Percentiles rank a stretch among this genome's conserved stretches.
phyloP scores from a whole-genome alignment of 2,329 filamentous ascomycete species.

The Colletotrichum orchidophilum region DNA sequence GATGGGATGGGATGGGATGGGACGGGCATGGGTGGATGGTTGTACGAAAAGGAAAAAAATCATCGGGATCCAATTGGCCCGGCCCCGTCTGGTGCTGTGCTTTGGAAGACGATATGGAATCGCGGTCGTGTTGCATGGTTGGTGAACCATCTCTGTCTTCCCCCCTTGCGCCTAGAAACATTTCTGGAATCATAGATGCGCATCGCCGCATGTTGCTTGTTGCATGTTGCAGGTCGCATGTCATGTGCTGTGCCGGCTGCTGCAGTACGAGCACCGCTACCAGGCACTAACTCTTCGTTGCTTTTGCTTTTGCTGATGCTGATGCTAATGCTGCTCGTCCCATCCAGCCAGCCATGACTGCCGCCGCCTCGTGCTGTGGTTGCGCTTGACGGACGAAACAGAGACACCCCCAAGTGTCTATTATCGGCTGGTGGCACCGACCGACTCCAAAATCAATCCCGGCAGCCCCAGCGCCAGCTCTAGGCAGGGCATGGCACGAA shows the following conservation, averaged over 20 bases:
- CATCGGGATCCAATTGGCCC: conserved; percentile 6
- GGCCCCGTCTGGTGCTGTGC: background rate
- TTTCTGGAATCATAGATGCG: conserved; percentile 5
- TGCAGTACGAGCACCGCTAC: background rate
- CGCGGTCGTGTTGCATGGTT: conserved; percentile 10
- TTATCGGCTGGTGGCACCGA: conserved; percentile 31
- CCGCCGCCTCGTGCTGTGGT: conserved; percentile 13
- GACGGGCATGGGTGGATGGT: conserved; percentile 23
- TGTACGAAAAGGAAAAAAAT: conserved; percentile 19
- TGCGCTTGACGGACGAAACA: conserved; percentile 24
- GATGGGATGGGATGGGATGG: conserved; percentile 29
- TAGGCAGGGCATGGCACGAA: conserved; percentile 4
- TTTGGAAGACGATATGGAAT: conserved; percentile 10
- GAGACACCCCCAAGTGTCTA: conserved; percentile 21
- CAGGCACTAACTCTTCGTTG: conserved; percentile 10
- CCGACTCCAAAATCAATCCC: conserved; percentile 15
- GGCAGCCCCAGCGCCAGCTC: background rate
- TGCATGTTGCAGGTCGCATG: background rate
- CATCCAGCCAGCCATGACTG: background rate
- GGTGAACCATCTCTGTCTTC: background rate
- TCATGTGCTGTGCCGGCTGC: background rate
- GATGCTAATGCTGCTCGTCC: background rate
- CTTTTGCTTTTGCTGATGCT: no score
- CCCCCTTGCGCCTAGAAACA: conserved; percentile 10
- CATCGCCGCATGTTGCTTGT: conserved; percentile 23